phyloP scores from a whole-genome alignment of 768 basidiomycete species.

The Psilocybe cyanescens region DNA sequence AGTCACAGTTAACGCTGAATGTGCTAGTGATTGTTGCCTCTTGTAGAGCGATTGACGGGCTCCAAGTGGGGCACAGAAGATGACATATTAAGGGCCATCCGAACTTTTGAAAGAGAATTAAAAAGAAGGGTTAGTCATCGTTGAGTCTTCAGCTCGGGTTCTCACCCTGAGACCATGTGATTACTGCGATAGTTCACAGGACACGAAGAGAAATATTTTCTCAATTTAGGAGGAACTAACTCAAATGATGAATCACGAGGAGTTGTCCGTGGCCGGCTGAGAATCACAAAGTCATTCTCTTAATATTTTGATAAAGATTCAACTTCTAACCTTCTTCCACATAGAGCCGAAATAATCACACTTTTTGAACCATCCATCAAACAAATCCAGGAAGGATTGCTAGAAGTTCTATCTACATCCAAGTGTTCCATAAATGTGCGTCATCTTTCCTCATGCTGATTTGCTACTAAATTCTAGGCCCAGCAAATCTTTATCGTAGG shows the following conservation, averaged over 20 bases:
- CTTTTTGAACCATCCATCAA: slow-evolving; percentile 16
- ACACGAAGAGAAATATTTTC: neutral
- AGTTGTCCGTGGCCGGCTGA: slow-evolving; percentile 15
- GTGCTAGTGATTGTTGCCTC: neutral
- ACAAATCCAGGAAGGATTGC: slow-evolving; percentile 5
- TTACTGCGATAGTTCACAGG: slow-evolving; percentile 10
- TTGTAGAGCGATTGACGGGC: slow-evolving; percentile 12
- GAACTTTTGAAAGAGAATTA: slow-evolving; percentile 12
- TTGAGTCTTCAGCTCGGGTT: neutral
- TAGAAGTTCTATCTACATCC: neutral
- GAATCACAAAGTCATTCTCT: slow-evolving; percentile 9
- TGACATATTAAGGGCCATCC: neutral
- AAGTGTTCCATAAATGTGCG: neutral
- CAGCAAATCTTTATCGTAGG: slow-evolving; percentile 34
- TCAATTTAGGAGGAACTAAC: slow-evolving; percentile 7
- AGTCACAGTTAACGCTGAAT: neutral
- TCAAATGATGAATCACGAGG: slow-evolving; percentile 5
- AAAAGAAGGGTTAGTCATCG: slow-evolving; percentile 9
- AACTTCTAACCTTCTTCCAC: neutral
- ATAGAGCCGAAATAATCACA: slow-evolving; percentile 10
- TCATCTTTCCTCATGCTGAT: neutral
- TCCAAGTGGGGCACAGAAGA: slow-evolving; percentile 10
- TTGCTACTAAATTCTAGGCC: neutral
- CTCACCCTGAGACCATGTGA: neutral
- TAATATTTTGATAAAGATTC: too few relatives aligned